phyloP scores from a whole-genome alignment of 1,284 basidiomycete genomes.

The Ganoderma boninense region DNA sequence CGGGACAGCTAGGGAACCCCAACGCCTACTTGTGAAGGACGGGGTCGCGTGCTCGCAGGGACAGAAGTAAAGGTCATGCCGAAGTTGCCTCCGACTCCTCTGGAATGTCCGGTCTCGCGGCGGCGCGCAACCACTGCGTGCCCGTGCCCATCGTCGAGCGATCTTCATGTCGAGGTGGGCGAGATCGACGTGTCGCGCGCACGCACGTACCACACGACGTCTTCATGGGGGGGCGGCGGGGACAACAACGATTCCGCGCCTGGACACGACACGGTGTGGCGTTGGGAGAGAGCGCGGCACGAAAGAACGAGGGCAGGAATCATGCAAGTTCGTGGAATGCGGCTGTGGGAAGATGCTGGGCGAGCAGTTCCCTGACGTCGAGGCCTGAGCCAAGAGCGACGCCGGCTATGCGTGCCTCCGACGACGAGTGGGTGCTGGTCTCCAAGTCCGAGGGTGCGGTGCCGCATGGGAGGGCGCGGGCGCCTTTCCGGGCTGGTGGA shows the following conservation, averaged over 20 bases:
- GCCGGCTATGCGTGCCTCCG: constrained; percentile 2
- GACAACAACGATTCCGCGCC: constrained; percentile 32
- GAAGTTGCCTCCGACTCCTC: constrained; percentile 28
- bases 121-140: not conserved
- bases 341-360: constrained; percentile 16
- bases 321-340: constrained; percentile 23
- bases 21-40: not conserved
- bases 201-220: constrained; percentile 21
- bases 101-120: constrained; percentile 15
- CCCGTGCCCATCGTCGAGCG: constrained; percentile 26
- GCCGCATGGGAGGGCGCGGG: constrained; percentile 1
- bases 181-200: constrained; percentile 29
- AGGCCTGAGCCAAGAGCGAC: not conserved
- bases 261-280: constrained; percentile 36
- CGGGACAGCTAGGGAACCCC: constrained; percentile 17
- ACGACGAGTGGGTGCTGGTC: constrained; percentile 17
- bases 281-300: constrained; percentile 41
- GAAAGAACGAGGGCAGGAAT: too few species aligned
- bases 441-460: constrained; percentile 17
- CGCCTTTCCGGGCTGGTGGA: constrained; percentile 25
- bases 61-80: constrained; percentile 2
- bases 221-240: constrained; percentile 37
- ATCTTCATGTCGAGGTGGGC: constrained; percentile 27
- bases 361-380: not conserved
- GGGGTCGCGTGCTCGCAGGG: not conserved